A percentile compares a stretch with the other conserved stretches of the same genome.
phyloP scores from a whole-genome alignment of 1,139 yeast genomes.

The Saccharomyces hybrid region DNA sequence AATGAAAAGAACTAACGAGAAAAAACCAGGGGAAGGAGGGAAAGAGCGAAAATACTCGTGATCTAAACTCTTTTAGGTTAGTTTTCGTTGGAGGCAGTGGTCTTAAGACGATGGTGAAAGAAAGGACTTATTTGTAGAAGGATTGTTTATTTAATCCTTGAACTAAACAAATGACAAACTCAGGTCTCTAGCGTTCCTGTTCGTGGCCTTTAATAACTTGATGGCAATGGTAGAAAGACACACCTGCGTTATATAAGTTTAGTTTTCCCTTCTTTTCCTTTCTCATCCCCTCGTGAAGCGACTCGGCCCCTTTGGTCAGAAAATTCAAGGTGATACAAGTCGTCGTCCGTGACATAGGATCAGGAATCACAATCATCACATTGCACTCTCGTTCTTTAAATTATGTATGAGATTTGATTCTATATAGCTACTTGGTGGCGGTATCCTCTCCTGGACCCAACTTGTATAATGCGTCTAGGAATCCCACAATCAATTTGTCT shows the following conservation, averaged over 20 bases:
- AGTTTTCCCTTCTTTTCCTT: conserved; percentile 1
- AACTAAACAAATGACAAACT: background rate
- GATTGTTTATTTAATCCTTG: background rate
- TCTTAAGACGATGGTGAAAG: background rate
- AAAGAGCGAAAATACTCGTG: background rate
- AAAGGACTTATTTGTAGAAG: background rate
- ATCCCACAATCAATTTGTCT: conserved; percentile 67
- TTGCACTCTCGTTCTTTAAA: background rate
- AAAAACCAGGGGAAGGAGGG: background rate
- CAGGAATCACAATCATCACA: background rate
- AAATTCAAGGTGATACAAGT: background rate
- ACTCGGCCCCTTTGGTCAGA: conserved; percentile 1
- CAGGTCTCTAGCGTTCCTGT: background rate
- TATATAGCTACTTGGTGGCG: background rate
- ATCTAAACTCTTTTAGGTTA: background rate
- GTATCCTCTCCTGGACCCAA: conserved; percentile 14
- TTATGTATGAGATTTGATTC: background rate
- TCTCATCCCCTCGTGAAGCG: background rate
- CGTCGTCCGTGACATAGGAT: background rate
- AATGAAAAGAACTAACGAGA: background rate
- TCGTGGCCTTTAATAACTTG: conserved; percentile 1
- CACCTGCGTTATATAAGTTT: background rate
- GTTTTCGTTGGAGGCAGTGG: background rate
- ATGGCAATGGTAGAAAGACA: conserved; percentile 2
- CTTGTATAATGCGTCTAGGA: conserved; percentile 61